Evolutionary conservation across 345 rosid species (phyloP).

Genomic region (Abelmoschus esculentus): DNA sequence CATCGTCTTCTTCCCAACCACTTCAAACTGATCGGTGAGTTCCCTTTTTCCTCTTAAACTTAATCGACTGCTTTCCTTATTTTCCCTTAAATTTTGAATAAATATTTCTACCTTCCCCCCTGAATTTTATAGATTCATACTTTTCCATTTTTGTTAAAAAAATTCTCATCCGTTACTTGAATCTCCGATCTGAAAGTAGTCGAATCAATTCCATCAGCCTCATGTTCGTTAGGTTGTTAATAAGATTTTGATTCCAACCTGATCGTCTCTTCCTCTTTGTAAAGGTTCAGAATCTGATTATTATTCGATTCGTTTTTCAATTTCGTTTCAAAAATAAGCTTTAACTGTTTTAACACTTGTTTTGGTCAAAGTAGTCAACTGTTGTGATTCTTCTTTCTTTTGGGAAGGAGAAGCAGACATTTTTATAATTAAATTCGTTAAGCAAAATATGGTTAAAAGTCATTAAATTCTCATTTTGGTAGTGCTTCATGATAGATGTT

Average conservation of each 20-base stretch:
- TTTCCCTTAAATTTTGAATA: background rate
- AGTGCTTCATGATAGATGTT: too few species aligned
- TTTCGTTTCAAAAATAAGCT: background rate
- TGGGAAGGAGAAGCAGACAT: background rate
- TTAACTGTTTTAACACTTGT: background rate
- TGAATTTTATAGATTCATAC: background rate
- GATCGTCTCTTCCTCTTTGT: background rate
- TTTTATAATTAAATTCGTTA: background rate
- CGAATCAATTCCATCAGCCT: background rate
- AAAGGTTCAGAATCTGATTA: constrained; percentile 4
- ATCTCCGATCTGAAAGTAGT: constrained; percentile 4
- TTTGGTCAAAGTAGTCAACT: background rate
- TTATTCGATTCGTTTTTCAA: background rate
- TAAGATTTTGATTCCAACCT: background rate
- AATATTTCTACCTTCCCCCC: background rate
- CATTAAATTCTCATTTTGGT: background rate
- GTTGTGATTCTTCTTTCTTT: background rate
- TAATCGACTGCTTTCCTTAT: background rate
- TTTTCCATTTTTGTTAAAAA: background rate
- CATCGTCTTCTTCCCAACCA: constrained; percentile 43
- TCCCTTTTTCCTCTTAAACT: constrained; percentile 4
- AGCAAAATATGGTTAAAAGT: background rate
- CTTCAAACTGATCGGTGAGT: constrained; percentile 43
- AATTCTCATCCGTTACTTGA: background rate
- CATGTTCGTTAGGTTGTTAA: background rate